Base-by-base conservation (phyloP, 139 green algal species). In the Chlamydomonas sphaeroides region DNA sequence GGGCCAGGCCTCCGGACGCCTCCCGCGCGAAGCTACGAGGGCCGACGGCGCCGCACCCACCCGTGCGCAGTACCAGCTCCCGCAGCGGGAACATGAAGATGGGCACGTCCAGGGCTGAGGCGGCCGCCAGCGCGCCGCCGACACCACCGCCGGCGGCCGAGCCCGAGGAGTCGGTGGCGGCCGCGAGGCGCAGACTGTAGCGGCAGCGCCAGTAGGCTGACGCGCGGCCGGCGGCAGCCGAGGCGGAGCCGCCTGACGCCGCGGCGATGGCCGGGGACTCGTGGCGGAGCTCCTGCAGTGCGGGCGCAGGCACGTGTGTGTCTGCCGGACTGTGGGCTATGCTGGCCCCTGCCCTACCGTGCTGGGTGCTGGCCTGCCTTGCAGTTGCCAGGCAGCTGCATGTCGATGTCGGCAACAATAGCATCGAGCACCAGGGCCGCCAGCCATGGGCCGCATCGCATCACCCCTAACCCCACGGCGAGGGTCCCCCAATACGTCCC, bases 181-280 rank as follows among this genome's bases (percentile, higher is more conserved):
- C 18, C 15, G 23, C 53, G 15, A 28, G 35, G 57, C 93, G 86
- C 71, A 98, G 81, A 14, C 71, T 91, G 78, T 95, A 98, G 61
- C 93, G 92, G 56, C 90, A n/a, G 36, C 84, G 78, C 95, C 95
- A 98, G 89, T 94, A 98, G 38, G 76, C 65, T 3, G 76, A 56
- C 8, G 63, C 76, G 53, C 74, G 45, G 17, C 42, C 66, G 45
- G 76, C 62, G 51, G 45, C 42, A 33, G 36, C 7, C 28, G 61
- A 39, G 11, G 61, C 32, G n/a, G 28, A 25, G 61, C 28, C 10
- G n/a, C n/a, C 61, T 2, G 74, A 71, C 26, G 42, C 36, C 51
- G 51, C 57, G 17, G 48, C 38, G 8, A 38, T 25, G 5, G 39
- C 41, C 2, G 61, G 74, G 28, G 49, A 51, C 28, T 72, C 74